Percentiles rank a stretch among this genome's conserved stretches.
Evolutionary conservation across 2,329 filamentous ascomycete species (phyloP).

Genomic region (Fusarium drepaniforme): DNA sequence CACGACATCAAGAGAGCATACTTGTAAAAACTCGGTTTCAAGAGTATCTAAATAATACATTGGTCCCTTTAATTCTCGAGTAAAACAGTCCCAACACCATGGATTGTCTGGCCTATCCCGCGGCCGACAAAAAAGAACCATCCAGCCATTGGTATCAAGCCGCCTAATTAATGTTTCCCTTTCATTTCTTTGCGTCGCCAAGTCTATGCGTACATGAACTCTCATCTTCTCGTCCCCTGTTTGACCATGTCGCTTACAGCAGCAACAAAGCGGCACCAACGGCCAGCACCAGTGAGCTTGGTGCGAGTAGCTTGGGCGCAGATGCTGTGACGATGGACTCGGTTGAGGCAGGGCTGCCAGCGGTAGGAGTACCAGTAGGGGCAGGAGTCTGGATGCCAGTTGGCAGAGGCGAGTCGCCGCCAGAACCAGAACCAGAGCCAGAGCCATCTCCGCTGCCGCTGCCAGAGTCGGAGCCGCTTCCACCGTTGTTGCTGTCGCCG

Average conservation of each 20-base stretch:
- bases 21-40: neutral
- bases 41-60: slow-evolving; percentile 11
- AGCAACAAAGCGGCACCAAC: slow-evolving; percentile 60
- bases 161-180: slow-evolving; percentile 36
- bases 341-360: slow-evolving; percentile 32
- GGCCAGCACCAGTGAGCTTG: slow-evolving; percentile 57
- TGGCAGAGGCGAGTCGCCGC: slow-evolving; percentile 11
- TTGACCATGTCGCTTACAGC: slow-evolving; percentile 37
- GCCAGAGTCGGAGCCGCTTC: slow-evolving; percentile 9
- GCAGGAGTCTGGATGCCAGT: slow-evolving; percentile 30
- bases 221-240: neutral
- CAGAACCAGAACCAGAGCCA: neutral
- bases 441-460: slow-evolving; percentile 5
- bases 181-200: slow-evolving; percentile 8
- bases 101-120: slow-evolving; percentile 28
- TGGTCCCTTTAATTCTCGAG: slow-evolving; percentile 8
- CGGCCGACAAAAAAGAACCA: slow-evolving; percentile 24
- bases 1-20: neutral
- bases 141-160: slow-evolving; percentile 38
- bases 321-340: slow-evolving; percentile 33
- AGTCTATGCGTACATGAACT: slow-evolving; percentile 26
- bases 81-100: slow-evolving; percentile 18
- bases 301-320: slow-evolving; percentile 51
- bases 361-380: slow-evolving; percentile 36
- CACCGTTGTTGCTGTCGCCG: slow-evolving; percentile 14